Evolutionary conservation across 2,329 filamentous ascomycete genomes (phyloP).

Genomic region (Hortaea werneckii): DNA sequence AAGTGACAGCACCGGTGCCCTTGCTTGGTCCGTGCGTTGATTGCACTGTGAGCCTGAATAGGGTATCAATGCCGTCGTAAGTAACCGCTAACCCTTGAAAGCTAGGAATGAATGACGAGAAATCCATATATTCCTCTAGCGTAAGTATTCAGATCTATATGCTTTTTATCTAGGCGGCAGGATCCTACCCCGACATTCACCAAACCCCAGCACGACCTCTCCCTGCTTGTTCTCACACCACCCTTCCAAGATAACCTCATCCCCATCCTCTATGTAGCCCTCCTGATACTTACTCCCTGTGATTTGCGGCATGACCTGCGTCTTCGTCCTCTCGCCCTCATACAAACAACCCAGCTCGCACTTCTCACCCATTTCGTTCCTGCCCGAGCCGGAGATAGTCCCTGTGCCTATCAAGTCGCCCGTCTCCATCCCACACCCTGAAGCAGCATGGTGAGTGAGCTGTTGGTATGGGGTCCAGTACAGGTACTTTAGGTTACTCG

Average conservation of each 20-base stretch:
- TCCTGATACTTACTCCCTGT: constrained; percentile 22
- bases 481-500: constrained; percentile 28
- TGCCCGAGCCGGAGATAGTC: constrained; percentile 31
- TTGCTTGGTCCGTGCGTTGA: too few relatives aligned
- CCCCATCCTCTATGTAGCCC: constrained; percentile 33
- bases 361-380: constrained; percentile 19
- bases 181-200: constrained; percentile 20
- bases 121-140: too few relatives aligned
- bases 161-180: constrained; percentile 9
- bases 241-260: constrained; percentile 24
- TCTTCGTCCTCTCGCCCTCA: constrained; percentile 25
- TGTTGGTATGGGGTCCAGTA: constrained; percentile 39
- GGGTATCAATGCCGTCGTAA: too few relatives aligned
- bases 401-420: constrained; percentile 37
- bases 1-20: too few relatives aligned
- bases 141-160: too few relatives aligned
- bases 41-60: too few relatives aligned
- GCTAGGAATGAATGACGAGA: too few relatives aligned
- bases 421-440: constrained; percentile 32
- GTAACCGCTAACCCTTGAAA: too few relatives aligned
- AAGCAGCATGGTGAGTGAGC: constrained; percentile 33
- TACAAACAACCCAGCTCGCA: constrained; percentile 34
- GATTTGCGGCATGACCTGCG: constrained; percentile 24
- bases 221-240: constrained; percentile 21
- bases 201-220: constrained; percentile 17